A percentile compares a stretch with the other conserved stretches of the same genome.
These are phyloP conservation scores for Brassica incana DNA, from an alignment of 345 rosid genomes.

Conservation along the genomic window DNA sequence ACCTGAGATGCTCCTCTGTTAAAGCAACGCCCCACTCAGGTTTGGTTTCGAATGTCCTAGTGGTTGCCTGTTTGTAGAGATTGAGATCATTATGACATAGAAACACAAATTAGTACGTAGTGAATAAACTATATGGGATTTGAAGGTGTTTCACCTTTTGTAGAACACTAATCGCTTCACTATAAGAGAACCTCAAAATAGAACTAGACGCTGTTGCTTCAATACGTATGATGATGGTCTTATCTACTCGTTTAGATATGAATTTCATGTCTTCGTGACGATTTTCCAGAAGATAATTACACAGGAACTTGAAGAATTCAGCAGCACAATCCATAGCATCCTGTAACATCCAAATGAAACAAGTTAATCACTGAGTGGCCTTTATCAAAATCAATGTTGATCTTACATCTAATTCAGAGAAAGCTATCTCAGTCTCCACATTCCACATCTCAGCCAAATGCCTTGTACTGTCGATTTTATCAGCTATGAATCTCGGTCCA, in stretches of 20 bases:
- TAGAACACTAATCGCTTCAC: slow-evolving; percentile 57
- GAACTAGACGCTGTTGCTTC: slow-evolving; percentile 47
- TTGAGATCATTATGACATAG: slow-evolving; percentile 1
- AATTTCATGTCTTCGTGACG: slow-evolving; percentile 68
- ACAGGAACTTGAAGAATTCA: slow-evolving; percentile 67
- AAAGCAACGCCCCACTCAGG: slow-evolving; percentile 65
- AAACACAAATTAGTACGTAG: not conserved
- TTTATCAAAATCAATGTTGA: not conserved
- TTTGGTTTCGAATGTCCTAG: slow-evolving; percentile 53
- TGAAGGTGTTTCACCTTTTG: slow-evolving; percentile 49
- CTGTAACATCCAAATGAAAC: slow-evolving; percentile 44
- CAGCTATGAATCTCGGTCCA: slow-evolving; percentile 79
- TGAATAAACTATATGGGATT: not conserved
- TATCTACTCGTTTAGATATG: slow-evolving; percentile 60
- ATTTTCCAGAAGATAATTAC: slow-evolving; percentile 70
- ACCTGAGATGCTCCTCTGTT: slow-evolving; percentile 82
- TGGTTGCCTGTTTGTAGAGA: slow-evolving; percentile 45
- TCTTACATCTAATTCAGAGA: slow-evolving; percentile 73
- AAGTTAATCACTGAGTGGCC: not conserved
- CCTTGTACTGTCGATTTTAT: slow-evolving; percentile 50
- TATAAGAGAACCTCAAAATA: slow-evolving; percentile 56
- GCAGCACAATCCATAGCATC: slow-evolving; percentile 79
- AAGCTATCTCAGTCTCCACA: slow-evolving; percentile 79
- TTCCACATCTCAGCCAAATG: slow-evolving; percentile 78
- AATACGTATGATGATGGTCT: slow-evolving; percentile 51